A percentile compares a stretch with the other conserved stretches of the same genome.
phyloP scores from a whole-genome alignment of 352 stramenopile genomes.

The Globisporangium barbulae region DNA sequence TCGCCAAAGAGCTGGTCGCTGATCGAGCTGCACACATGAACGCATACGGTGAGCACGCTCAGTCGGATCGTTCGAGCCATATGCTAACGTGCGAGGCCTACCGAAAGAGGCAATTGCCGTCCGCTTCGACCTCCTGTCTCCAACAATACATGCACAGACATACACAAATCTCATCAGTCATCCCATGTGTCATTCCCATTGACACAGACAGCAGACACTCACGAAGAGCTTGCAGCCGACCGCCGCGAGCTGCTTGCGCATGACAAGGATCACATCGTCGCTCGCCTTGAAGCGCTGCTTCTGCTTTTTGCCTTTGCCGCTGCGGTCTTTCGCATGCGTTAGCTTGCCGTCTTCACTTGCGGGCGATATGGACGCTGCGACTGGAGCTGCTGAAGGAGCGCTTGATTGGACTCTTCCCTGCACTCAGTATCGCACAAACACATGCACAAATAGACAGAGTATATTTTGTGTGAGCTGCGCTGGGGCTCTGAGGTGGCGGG shows the following conservation, averaged over 20 bases:
- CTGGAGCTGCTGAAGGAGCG: neutral
- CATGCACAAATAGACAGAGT: neutral
- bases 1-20: conserved; percentile 75
- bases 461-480: neutral
- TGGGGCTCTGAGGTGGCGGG: no score
- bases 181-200: neutral
- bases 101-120: conserved; percentile 86
- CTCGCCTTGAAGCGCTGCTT: conserved; percentile 26
- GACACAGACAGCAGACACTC: neutral
- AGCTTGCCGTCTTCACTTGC: conserved; percentile 12
- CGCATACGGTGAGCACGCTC: neutral
- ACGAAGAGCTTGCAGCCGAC: conserved; percentile 73
- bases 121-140: conserved; percentile 64
- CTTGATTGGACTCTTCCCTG: neutral
- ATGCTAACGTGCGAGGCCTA: conserved; percentile 15
- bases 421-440: neutral
- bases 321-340: conserved; percentile 6
- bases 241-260: conserved; percentile 50
- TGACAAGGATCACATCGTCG: conserved; percentile 49
- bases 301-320: conserved; percentile 27
- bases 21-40: conserved; percentile 34
- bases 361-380: neutral
- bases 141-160: conserved; percentile 2
- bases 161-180: neutral
- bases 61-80: conserved; percentile 20